A percentile compares a stretch with the other conserved stretches of the same genome.
phyloP scores from a whole-genome alignment of 352 stramenopile species.

The Globisporangium irregulare region DNA sequence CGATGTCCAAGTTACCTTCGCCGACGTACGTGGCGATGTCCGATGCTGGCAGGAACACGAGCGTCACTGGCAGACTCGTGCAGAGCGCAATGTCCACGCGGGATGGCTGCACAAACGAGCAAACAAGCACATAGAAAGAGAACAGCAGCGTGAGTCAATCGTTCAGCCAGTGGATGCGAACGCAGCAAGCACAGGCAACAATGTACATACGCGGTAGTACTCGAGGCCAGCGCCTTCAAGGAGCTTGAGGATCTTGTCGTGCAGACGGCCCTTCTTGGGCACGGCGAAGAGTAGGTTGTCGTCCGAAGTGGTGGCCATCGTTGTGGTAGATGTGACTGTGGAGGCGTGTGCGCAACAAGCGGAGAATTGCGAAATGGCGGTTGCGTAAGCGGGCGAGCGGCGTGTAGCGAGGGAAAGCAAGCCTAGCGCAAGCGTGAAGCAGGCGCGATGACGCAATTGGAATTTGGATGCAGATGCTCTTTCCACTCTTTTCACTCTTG shows the following conservation, averaged over 20 bases:
- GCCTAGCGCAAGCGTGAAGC: background rate
- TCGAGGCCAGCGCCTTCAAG: constrained; percentile 95
- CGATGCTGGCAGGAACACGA: constrained; percentile 96
- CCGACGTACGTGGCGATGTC: constrained; percentile 98
- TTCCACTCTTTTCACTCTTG: background rate
- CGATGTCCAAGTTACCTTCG: constrained; percentile 97
- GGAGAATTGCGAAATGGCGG: constrained; percentile 5
- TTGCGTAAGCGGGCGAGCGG: background rate
- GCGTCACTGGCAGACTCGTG: constrained; percentile 92
- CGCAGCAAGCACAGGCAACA: background rate
- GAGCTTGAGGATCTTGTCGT: constrained; percentile 95
- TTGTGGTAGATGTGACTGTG: background rate
- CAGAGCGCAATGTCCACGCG: constrained; percentile 93
- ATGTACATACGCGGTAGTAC: constrained; percentile 84
- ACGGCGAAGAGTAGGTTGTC: constrained; percentile 92
- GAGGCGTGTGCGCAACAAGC: background rate
- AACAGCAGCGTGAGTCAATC: background rate
- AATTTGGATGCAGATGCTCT: constrained; percentile 10
- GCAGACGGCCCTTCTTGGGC: constrained; percentile 97
- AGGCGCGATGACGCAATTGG: constrained; percentile 4
- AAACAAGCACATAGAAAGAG: background rate
- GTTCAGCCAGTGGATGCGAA: background rate
- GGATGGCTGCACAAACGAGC: constrained; percentile 37
- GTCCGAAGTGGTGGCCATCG: constrained; percentile 27
- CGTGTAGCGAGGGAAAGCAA: background rate